phyloP scores from a whole-genome alignment of 1,284 basidiomycete species.

The Leccinum proximum region DNA sequence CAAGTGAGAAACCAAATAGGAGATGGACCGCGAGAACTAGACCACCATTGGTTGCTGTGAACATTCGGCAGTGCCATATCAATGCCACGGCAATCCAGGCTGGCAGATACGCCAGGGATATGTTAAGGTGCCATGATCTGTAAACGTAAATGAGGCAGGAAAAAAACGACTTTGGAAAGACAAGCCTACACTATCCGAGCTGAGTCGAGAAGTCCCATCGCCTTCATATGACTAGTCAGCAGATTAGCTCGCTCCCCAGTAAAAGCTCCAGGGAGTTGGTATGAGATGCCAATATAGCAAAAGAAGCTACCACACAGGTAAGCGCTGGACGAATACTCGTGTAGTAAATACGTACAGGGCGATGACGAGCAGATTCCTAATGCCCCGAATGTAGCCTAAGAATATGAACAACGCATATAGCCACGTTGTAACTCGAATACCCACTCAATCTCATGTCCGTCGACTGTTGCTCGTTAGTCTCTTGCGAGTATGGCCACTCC shows the following conservation, averaged over 20 bases:
- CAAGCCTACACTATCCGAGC: conserved; percentile 52
- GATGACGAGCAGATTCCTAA: conserved; percentile 60
- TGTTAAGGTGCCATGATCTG: conserved; percentile 67
- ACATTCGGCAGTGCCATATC: conserved; percentile 65
- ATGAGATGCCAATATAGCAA: conserved; percentile 64
- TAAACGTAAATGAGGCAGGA: conserved; percentile 1
- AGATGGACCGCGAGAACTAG: conserved; percentile 65
- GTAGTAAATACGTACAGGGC: conserved; percentile 42
- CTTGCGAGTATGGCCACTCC: conserved; percentile 70
- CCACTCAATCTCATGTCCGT: conserved; percentile 54
- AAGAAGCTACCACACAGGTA: conserved; percentile 44
- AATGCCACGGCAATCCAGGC: conserved; percentile 66
- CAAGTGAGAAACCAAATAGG: conserved; percentile 62
- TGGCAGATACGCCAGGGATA: conserved; percentile 54
- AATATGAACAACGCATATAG: conserved; percentile 7
- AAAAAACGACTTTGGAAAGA: background rate
- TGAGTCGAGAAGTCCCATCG: conserved; percentile 68
- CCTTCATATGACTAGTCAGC: conserved; percentile 66
- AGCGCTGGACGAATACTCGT: background rate
- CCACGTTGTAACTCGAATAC: conserved; percentile 18
- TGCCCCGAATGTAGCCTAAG: conserved; percentile 57
- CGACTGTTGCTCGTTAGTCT: conserved; percentile 60
- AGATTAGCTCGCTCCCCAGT: conserved; percentile 57
- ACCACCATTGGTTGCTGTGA: conserved; percentile 55
- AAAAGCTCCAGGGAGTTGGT: conserved; percentile 70